Percentiles rank a stretch among this genome's conserved stretches.
These are phyloP conservation scores for Chloranthus sessilifolius DNA, from an alignment of 164 flowering plant species.

Conservation along the genomic window DNA sequence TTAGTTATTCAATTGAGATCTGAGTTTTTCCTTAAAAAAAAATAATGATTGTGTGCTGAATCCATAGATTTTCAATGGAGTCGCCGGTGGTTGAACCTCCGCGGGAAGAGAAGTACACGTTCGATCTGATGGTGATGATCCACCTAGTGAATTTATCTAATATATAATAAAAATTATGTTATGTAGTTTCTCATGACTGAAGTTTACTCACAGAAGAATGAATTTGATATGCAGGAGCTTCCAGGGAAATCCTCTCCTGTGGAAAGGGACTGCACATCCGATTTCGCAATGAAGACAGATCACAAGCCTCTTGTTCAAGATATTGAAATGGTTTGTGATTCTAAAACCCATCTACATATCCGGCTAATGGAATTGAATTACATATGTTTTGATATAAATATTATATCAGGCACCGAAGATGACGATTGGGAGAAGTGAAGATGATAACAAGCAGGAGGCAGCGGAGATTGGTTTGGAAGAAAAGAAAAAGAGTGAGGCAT, in stretches of 20 bases:
- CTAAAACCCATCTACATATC: background rate
- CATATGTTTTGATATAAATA: background rate
- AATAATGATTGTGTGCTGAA: too few relatives aligned
- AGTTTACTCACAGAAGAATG: too few relatives aligned
- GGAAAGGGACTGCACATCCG: conserved; percentile 45
- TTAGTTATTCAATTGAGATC: too few relatives aligned
- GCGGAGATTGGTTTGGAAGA: conserved; percentile 22
- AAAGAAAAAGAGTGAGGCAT: conserved; percentile 21
- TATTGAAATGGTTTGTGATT: conserved; percentile 40
- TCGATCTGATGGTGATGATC: conserved; percentile 89
- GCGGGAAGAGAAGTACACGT: conserved; percentile 66
- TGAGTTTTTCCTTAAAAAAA: too few relatives aligned
- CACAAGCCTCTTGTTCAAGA: conserved; percentile 33
- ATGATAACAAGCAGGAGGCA: conserved; percentile 24
- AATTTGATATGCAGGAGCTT: conserved; percentile 63
- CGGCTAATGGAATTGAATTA: background rate
- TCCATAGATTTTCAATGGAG: conserved; percentile 29
- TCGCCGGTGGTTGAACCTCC: conserved; percentile 28
- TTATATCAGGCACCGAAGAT: conserved; percentile 27
- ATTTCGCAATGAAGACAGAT: conserved; percentile 23
- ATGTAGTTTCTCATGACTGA: too few relatives aligned
- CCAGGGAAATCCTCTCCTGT: conserved; percentile 69
- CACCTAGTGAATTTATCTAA: too few relatives aligned
- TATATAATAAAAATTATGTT: too few relatives aligned
- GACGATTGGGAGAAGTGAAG: conserved; percentile 27